These are phyloP conservation scores for Dipteronia sinensis DNA, from an alignment of 345 rosid species.

Conservation along the genomic window DNA sequence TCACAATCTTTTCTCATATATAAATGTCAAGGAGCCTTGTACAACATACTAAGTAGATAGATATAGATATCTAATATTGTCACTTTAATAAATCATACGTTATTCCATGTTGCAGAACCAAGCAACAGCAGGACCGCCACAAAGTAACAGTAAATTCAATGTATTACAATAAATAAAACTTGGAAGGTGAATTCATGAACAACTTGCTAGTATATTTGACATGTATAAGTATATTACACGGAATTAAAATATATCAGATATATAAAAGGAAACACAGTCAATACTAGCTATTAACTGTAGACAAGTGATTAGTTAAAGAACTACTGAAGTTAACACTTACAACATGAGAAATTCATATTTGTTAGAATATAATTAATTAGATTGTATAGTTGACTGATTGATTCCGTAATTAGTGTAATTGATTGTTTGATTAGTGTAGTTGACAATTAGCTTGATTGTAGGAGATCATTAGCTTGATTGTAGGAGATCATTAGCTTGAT, in stretches of 20 bases:
- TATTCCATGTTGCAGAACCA: neutral
- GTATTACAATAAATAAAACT: neutral
- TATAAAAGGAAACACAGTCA: neutral
- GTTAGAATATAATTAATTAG: too few species aligned
- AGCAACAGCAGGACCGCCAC: neutral
- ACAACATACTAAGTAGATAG: neutral
- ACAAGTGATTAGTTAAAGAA: neutral
- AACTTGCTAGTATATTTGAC: neutral
- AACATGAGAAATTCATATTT: neutral
- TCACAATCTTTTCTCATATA: neutral
- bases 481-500: too few species aligned
- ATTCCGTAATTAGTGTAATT: too few species aligned
- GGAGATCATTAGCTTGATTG: too few species aligned
- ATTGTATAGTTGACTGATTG: too few species aligned
- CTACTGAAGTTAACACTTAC: neutral
- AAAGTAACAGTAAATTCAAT: neutral
- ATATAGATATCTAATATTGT: neutral
- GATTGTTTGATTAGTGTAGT: too few species aligned
- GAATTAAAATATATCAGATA: neutral
- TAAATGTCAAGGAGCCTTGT: neutral
- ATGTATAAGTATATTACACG: neutral
- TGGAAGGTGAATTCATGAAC: neutral
- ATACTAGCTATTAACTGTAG: neutral
- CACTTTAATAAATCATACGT: neutral
- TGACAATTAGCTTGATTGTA: too few species aligned